phyloP scores from a whole-genome alignment of 1,139 yeast species.

The Sugiyamaella xylanicola region DNA sequence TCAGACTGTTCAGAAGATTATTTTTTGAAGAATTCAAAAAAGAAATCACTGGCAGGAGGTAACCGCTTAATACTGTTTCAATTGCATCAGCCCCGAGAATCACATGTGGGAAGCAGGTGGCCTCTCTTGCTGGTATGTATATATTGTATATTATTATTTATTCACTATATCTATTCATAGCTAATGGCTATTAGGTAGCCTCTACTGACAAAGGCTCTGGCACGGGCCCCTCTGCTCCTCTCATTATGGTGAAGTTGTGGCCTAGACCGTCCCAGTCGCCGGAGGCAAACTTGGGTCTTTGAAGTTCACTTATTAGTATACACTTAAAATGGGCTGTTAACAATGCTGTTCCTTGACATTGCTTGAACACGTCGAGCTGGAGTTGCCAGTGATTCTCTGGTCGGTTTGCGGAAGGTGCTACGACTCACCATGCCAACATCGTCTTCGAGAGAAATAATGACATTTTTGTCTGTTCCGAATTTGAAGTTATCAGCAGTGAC shows the following conservation, averaged over 20 bases:
- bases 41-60: slow-evolving; percentile 24
- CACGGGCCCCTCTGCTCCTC: no score
- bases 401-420: slow-evolving; percentile 59
- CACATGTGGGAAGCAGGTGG: no score
- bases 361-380: slow-evolving; percentile 36
- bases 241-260: no score
- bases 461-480: slow-evolving; percentile 69
- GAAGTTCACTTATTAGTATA: not conserved
- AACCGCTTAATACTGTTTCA: no score
- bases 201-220: no score
- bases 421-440: slow-evolving; percentile 70
- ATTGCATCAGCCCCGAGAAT: no score
- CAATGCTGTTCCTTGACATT: slow-evolving; percentile 38
- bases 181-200: not conserved
- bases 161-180: slow-evolving; percentile 1
- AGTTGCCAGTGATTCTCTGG: slow-evolving; percentile 49
- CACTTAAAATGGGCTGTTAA: slow-evolving; percentile 38
- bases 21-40: slow-evolving; percentile 66
- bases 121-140: not conserved
- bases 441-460: slow-evolving; percentile 68
- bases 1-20: slow-evolving; percentile 63
- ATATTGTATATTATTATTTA: not conserved
- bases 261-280: no score
- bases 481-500: slow-evolving; percentile 79
- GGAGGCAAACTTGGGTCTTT: no score